Base-by-base conservation (phyloP, 352 stramenopile genomes). In the Phytopythium aichiense region DNA sequence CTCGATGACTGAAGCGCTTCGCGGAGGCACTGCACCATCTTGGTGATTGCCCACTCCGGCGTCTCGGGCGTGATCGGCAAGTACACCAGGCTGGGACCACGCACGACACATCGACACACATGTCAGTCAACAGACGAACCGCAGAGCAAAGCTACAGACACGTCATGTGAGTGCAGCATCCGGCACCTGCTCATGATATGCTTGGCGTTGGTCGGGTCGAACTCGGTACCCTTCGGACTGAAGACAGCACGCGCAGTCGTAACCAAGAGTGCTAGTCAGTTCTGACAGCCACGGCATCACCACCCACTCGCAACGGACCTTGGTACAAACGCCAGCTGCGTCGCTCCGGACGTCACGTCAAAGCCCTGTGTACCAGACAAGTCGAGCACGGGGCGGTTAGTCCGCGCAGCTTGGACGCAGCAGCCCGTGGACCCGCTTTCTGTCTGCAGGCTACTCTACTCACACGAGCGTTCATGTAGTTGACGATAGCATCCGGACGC, bases 291-390 rank as follows among this genome's bases (percentile, higher is more conserved):
- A n/a, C 42, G 28, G 2, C 6, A 11, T 25, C 7, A 18, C 5
- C 9, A 49, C 22, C 42, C 42, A 37, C 9, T 8, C 25, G 16
- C 48, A 9, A 37, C 25, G 40, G 12, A 89, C 80, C 77, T 90
- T 56, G 79, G 82, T 1, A 93, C 76, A 48, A 72, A 93, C 16
- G 80, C 69, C 22, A 93, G 57, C 33, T 93, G 84, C 2, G 84
- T 93, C 35, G 82, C 81, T 22, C 84, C 84, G 4, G 80, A 86
- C 1, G 84, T 93, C 22, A 93, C 84, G 43, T 93, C 84, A 69
- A 93, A 93, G 40, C 84, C 84, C 83, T 92, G 52, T 22, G 20
- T 1, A 38, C 12, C 52, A 65, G 18, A 6, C 50, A 54, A 13
- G 15, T 49, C 28, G 67, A 51, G 31, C 20, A 45, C 5, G 23